A percentile compares a stretch with the other conserved stretches of the same genome.
phyloP scores from a whole-genome alignment of 495 filamentous ascomycete species.

The Penicillium subrubescens region DNA sequence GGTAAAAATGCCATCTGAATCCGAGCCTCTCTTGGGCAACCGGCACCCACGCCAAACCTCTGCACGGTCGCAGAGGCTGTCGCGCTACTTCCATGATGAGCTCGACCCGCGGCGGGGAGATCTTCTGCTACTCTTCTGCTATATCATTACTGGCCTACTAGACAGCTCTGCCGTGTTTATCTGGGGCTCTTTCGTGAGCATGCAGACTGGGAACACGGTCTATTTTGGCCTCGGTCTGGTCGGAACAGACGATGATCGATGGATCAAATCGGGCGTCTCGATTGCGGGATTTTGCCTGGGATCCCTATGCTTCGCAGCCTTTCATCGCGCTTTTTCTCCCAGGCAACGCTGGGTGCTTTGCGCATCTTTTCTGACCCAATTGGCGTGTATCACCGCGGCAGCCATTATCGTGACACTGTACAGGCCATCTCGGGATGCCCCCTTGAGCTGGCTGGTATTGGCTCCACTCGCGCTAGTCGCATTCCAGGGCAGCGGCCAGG shows the following conservation, averaged over 20 bases:
- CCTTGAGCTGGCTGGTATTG: slow-evolving; percentile 57
- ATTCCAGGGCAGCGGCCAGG: slow-evolving; percentile 72
- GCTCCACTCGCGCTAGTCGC: slow-evolving; percentile 64
- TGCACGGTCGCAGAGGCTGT: slow-evolving; percentile 7
- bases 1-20: slow-evolving; percentile 13
- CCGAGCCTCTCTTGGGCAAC: slow-evolving; percentile 11
- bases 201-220: slow-evolving; percentile 82
- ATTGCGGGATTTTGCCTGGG: slow-evolving; percentile 69
- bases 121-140: slow-evolving; percentile 64
- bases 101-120: slow-evolving; percentile 60
- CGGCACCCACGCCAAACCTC: not conserved
- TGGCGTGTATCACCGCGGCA: slow-evolving; percentile 53
- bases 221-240: slow-evolving; percentile 70
- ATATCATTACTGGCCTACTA: slow-evolving; percentile 72
- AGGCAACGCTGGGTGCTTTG: slow-evolving; percentile 62
- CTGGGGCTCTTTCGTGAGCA: slow-evolving; percentile 77
- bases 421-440: slow-evolving; percentile 38
- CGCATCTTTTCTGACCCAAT: slow-evolving; percentile 60
- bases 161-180: slow-evolving; percentile 71
- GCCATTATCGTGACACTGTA: slow-evolving; percentile 59
- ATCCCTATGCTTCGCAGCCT: slow-evolving; percentile 62
- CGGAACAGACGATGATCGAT: slow-evolving; percentile 45
- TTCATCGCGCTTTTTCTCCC: slow-evolving; percentile 59
- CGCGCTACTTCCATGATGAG: slow-evolving; percentile 47
- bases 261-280: slow-evolving; percentile 67